Percentiles rank a stretch among this genome's conserved stretches.
These are phyloP conservation scores for Lolium perenne DNA, from an alignment of 176 grass and related monocot species.

Conservation along the genomic window DNA sequence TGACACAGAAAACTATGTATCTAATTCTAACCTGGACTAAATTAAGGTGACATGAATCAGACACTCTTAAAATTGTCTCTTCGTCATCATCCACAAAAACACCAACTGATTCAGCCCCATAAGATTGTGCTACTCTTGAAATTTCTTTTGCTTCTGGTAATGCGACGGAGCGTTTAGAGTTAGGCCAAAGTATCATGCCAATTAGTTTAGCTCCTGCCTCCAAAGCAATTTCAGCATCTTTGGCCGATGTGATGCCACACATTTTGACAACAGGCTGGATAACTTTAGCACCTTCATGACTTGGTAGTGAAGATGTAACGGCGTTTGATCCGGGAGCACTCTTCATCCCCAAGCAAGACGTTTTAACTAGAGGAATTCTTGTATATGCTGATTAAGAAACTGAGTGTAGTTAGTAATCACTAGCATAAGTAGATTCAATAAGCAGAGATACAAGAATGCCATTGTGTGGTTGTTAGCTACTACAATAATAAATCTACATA, in stretches of 20 bases:
- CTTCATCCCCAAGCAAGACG: constrained; percentile 39
- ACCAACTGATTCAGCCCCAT: constrained; percentile 75
- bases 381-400: constrained; percentile 41
- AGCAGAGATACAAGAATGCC: background rate
- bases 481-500: background rate
- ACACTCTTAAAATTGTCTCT: constrained; percentile 66
- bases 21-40: constrained; percentile 64
- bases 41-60: constrained; percentile 71
- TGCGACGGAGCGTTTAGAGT: constrained; percentile 73
- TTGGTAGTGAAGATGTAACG: constrained; percentile 18
- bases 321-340: constrained; percentile 19
- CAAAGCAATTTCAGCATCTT: constrained; percentile 76
- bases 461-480: background rate
- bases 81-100: constrained; percentile 93
- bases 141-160: constrained; percentile 74
- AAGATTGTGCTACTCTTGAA: constrained; percentile 65
- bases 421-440: background rate
- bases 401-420: constrained; percentile 9
- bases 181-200: constrained; percentile 89
- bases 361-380: constrained; percentile 28
- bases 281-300: constrained; percentile 18
- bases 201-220: constrained; percentile 76
- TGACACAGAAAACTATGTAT: background rate
- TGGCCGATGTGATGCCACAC: constrained; percentile 85
- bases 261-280: constrained; percentile 79